A percentile compares a stretch with the other conserved stretches of the same genome.
Conservation (phyloP, 2,329 filamentous ascomycete species). For the Colletotrichum tropicale region DNA sequence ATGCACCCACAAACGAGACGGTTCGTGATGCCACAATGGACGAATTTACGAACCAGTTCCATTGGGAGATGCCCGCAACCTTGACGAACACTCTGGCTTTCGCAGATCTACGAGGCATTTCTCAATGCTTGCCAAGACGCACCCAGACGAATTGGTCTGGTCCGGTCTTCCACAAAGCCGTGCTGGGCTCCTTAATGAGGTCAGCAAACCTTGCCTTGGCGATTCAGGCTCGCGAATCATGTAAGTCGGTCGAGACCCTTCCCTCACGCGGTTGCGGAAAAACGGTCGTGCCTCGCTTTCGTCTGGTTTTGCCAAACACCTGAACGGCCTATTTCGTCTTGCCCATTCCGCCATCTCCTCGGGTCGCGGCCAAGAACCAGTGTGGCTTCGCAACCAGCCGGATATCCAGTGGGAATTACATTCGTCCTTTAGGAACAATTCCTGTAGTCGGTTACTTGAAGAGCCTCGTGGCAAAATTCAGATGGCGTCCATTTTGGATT, state of each 20-base stretch:
- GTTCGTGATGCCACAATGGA: neutral
- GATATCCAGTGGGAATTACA: neutral
- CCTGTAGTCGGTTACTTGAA: neutral
- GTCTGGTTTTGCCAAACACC: neutral
- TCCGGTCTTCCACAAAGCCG: neutral
- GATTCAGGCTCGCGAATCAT: neutral
- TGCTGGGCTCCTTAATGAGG: neutral
- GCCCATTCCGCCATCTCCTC: neutral
- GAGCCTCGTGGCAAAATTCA: neutral
- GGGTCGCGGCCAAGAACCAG: neutral
- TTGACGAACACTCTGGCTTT: neutral
- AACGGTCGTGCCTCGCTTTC: neutral
- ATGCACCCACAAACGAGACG: neutral
- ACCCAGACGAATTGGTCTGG: neutral
- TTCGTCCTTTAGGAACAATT: neutral
- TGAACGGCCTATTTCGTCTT: neutral
- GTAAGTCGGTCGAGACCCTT: neutral
- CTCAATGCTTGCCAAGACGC: neutral
- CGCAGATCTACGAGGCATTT: neutral
- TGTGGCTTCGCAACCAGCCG: neutral
- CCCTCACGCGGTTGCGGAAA: neutral
- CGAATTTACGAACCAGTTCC: neutral
- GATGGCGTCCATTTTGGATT: slow-evolving; percentile 8
- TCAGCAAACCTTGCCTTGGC: neutral
- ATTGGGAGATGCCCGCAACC: neutral